These are phyloP conservation scores for Dactylis glomerata DNA, from an alignment of 176 grass and related monocot genomes.

Conservation along the genomic window DNA sequence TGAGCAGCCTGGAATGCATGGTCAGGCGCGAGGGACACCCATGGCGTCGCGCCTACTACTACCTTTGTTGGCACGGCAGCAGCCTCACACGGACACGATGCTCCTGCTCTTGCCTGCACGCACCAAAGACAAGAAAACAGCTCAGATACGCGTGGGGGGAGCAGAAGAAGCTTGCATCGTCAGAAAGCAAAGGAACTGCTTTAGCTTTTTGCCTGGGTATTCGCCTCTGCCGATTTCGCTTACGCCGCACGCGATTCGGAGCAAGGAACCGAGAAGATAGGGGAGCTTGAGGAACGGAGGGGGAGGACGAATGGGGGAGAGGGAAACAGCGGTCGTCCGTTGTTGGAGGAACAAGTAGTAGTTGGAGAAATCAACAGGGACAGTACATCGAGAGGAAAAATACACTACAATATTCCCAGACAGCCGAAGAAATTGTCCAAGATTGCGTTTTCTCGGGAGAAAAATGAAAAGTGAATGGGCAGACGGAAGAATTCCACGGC, in stretches of 20 bases:
- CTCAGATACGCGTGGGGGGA: conserved; percentile 31
- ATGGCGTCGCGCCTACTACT: conserved; percentile 20
- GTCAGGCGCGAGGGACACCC: conserved; percentile 24
- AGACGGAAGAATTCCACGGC: conserved; percentile 24
- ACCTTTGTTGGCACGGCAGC: conserved; percentile 20
- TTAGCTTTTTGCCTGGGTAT: conserved; percentile 32
- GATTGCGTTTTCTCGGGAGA: neutral
- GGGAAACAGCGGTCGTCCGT: conserved; percentile 36
- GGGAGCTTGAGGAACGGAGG: conserved; percentile 23
- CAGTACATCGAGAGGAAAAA: neutral
- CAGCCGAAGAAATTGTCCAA: conserved; percentile 14
- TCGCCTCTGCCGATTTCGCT: conserved; percentile 27
- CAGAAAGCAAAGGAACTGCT: conserved; percentile 39
- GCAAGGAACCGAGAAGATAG: conserved; percentile 15
- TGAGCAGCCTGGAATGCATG: conserved; percentile 38
- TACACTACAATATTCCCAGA: neutral
- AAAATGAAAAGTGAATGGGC: neutral
- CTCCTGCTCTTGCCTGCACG: conserved; percentile 33
- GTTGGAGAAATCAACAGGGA: conserved; percentile 44
- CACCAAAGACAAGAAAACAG: conserved; percentile 7
- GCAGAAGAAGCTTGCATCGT: conserved; percentile 42
- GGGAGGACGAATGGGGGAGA: neutral
- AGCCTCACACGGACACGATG: neutral
- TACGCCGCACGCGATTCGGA: conserved; percentile 47
- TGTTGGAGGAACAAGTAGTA: conserved; percentile 32